phyloP scores from a whole-genome alignment of 768 basidiomycete genomes.

The Gelatoporia subvermispora region DNA sequence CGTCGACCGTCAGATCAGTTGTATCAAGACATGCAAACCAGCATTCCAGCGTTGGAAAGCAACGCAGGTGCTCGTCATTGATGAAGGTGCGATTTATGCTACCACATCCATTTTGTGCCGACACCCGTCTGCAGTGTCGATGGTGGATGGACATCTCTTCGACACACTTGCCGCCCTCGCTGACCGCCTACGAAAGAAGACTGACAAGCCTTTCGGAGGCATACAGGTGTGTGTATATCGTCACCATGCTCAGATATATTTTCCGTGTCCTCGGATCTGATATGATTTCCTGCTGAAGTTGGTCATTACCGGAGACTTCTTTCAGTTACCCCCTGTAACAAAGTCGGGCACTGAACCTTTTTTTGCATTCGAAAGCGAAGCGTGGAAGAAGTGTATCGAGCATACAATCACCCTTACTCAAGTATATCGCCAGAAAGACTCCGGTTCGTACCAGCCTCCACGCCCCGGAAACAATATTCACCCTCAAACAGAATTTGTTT shows the following conservation, averaged over 20 bases:
- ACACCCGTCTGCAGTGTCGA: slow-evolving; percentile 45
- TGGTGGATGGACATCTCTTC: slow-evolving; percentile 62
- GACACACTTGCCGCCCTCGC: slow-evolving; percentile 56
- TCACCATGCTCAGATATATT: slow-evolving; percentile 19
- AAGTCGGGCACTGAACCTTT: slow-evolving; percentile 38
- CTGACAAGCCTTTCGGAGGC: slow-evolving; percentile 54
- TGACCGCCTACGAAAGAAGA: slow-evolving; percentile 43
- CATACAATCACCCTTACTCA: slow-evolving; percentile 61
- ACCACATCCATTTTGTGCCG: background rate
- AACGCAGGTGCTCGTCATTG: slow-evolving; percentile 56
- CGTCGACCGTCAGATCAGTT: slow-evolving; percentile 42
- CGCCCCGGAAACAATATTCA: background rate
- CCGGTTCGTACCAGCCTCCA: slow-evolving; percentile 36
- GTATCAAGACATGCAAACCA: slow-evolving; percentile 49
- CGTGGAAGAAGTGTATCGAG: slow-evolving; percentile 54
- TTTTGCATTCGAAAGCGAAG: slow-evolving; percentile 63
- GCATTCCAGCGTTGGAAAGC: slow-evolving; percentile 53
- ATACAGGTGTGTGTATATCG: slow-evolving; percentile 47
- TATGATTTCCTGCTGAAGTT: too few species aligned
- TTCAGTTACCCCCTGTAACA: slow-evolving; percentile 57
- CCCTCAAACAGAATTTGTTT: slow-evolving; percentile 52
- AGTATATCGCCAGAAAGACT: slow-evolving; percentile 75
- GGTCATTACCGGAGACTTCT: slow-evolving; percentile 62
- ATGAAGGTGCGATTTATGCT: slow-evolving; percentile 41
- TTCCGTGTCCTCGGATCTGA: too few species aligned